These are phyloP conservation scores for Alternaria burnsii DNA, from an alignment of 2,329 filamentous ascomycete species.

Conservation along the genomic window DNA sequence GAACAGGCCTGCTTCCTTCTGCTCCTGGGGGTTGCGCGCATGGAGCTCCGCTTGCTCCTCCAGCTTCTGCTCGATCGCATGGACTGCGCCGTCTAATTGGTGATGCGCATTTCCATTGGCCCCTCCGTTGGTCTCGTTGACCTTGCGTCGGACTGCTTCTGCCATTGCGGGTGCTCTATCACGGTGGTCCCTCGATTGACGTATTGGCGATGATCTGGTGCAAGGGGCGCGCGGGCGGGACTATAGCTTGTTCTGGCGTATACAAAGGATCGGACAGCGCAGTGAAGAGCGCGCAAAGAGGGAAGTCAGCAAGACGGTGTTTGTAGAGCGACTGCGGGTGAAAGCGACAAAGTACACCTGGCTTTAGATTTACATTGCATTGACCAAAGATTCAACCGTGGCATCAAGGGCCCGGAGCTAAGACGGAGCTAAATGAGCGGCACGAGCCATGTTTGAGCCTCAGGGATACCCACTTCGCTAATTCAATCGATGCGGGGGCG, in stretches of 20 bases:
- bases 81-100: conserved; percentile 35
- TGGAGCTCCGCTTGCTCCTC: conserved; percentile 43
- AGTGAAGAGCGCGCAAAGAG: not conserved
- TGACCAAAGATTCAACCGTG: conserved; percentile 36
- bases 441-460: conserved; percentile 22
- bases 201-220: not conserved
- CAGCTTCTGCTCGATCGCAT: conserved; percentile 41
- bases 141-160: conserved; percentile 28
- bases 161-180: conserved; percentile 34
- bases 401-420: conserved; percentile 42
- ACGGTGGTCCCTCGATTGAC: not conserved
- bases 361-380: conserved; percentile 11
- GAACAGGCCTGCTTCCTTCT: conserved; percentile 65
- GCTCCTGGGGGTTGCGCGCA: conserved; percentile 45
- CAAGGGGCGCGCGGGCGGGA: not conserved
- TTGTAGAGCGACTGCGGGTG: not conserved
- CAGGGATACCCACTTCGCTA: conserved; percentile 10
- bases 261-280: not conserved
- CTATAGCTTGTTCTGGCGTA: not conserved
- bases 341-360: conserved; percentile 14
- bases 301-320: not conserved
- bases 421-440: conserved; percentile 32
- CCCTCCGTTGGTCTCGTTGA: conserved; percentile 35
- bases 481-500: not conserved
- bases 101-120: conserved; percentile 35